Conservation (phyloP, 345 rosid genomes). For the Gossypium australe region DNA sequence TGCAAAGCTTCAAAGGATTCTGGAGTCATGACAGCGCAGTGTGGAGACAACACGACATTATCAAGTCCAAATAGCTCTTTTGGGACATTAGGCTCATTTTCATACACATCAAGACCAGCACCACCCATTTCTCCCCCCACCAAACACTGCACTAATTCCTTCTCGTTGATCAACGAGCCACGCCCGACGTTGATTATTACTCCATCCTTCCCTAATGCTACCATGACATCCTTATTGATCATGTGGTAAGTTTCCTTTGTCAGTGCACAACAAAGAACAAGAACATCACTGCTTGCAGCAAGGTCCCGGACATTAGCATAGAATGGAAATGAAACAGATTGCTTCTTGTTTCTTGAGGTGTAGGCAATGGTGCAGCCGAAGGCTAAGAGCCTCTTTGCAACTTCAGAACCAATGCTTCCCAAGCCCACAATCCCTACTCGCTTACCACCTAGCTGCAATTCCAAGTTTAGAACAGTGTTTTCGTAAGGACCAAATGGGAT, state of each 20-base stretch:
- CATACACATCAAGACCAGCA: slow-evolving; percentile 80
- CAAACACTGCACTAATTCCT: slow-evolving; percentile 57
- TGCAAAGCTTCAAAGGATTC: slow-evolving; percentile 37
- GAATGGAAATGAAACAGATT: slow-evolving; percentile 21
- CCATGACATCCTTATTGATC: slow-evolving; percentile 39
- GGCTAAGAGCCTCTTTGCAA: slow-evolving; percentile 32
- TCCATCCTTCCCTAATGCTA: slow-evolving; percentile 38
- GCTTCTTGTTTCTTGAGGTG: slow-evolving; percentile 23
- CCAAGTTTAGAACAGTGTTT: no score
- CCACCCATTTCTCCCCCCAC: slow-evolving; percentile 58
- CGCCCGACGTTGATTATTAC: slow-evolving; percentile 55
- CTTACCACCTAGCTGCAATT: slow-evolving; percentile 25
- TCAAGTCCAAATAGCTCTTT: slow-evolving; percentile 45
- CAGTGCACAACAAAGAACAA: slow-evolving; percentile 43
- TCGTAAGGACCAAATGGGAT: no score
- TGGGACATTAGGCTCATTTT: slow-evolving; percentile 62
- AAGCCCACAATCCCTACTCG: slow-evolving; percentile 17
- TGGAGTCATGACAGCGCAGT: slow-evolving; percentile 43
- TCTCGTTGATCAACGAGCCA: slow-evolving; percentile 49
- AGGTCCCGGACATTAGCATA: slow-evolving; percentile 31
- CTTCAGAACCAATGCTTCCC: background rate
- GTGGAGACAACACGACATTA: slow-evolving; percentile 73
- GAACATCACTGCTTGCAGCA: slow-evolving; percentile 34
- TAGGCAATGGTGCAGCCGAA: slow-evolving; percentile 34
- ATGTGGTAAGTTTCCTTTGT: slow-evolving; percentile 44